phyloP scores from a whole-genome alignment of 176 grass and related monocot genomes.

The Avena insularis region DNA sequence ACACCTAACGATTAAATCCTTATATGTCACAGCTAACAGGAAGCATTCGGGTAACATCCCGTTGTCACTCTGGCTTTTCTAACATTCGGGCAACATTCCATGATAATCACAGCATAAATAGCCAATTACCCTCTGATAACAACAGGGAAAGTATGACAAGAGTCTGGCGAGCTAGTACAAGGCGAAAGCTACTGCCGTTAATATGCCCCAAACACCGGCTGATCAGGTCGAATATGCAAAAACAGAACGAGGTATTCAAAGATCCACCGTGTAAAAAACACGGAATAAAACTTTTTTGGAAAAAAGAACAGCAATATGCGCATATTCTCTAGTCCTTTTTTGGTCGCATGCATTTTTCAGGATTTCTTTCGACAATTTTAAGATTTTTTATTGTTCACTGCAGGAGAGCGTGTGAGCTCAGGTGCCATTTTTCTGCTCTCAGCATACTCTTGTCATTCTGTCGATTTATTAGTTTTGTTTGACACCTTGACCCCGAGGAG shows the following conservation, averaged over 20 bases:
- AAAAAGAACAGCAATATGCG: not conserved
- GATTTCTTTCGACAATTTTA: not conserved
- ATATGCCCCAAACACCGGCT: too few relatives aligned
- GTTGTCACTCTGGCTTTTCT: too few relatives aligned
- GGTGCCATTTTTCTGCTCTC: not conserved
- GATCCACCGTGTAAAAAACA: not conserved
- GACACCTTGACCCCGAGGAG: not conserved
- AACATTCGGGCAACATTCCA: too few relatives aligned
- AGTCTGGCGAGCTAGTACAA: too few relatives aligned
- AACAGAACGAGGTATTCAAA: conserved; percentile 7
- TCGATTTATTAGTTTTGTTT: not conserved
- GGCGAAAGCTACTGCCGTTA: too few relatives aligned
- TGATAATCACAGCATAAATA: not conserved
- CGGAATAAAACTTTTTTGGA: not conserved
- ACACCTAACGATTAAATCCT: too few relatives aligned
- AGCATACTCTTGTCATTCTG: not conserved
- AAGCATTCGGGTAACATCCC: too few relatives aligned
- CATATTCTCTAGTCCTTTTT: not conserved
- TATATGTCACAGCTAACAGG: too few relatives aligned
- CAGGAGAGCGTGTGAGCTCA: not conserved
- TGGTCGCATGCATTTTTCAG: not conserved
- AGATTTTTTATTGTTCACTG: not conserved
- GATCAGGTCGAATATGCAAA: conserved; percentile 22
- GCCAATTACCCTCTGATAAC: not conserved
- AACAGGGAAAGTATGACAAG: not conserved